Evolutionary conservation across 345 rosid species (phyloP).

Genomic region (Hibiscus tridactylites): DNA sequence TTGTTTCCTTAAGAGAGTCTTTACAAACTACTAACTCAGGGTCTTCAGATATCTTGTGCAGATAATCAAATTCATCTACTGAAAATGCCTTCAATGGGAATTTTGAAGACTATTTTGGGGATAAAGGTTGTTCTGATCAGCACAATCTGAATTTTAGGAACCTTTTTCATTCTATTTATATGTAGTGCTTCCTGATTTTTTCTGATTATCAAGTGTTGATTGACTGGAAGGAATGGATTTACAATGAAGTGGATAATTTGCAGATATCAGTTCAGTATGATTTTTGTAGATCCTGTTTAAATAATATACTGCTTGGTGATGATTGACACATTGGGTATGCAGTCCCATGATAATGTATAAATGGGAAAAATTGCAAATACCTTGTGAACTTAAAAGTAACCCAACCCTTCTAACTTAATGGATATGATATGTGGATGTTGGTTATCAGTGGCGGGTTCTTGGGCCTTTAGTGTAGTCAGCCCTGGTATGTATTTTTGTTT

Average conservation of each 20-base stretch:
- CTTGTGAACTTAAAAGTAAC: neutral
- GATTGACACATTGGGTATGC: neutral
- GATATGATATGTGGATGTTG: neutral
- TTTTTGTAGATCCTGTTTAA: neutral
- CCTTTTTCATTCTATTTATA: neutral
- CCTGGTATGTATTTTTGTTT: neutral
- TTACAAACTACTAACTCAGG: slow-evolving; percentile 16
- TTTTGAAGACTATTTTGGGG: slow-evolving; percentile 73
- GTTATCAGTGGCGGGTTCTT: neutral
- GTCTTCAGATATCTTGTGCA: slow-evolving; percentile 79
- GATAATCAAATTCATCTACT: slow-evolving; percentile 91
- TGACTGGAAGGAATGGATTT: slow-evolving; percentile 1
- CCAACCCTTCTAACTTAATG: neutral
- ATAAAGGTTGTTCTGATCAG: slow-evolving; percentile 59
- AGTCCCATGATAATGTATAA: neutral
- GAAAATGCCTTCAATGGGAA: slow-evolving; percentile 87
- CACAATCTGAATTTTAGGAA: neutral
- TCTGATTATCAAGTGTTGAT: neutral
- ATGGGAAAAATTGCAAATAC: neutral
- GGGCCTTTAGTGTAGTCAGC: neutral
- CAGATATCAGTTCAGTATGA: neutral
- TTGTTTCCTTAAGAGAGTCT: slow-evolving; percentile 8
- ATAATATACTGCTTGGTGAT: neutral
- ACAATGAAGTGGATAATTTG: neutral
- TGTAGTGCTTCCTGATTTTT: neutral